These are phyloP conservation scores for Fusarium chlamydosporum DNA, from an alignment of 2,329 filamentous ascomycete species.

Conservation along the genomic window DNA sequence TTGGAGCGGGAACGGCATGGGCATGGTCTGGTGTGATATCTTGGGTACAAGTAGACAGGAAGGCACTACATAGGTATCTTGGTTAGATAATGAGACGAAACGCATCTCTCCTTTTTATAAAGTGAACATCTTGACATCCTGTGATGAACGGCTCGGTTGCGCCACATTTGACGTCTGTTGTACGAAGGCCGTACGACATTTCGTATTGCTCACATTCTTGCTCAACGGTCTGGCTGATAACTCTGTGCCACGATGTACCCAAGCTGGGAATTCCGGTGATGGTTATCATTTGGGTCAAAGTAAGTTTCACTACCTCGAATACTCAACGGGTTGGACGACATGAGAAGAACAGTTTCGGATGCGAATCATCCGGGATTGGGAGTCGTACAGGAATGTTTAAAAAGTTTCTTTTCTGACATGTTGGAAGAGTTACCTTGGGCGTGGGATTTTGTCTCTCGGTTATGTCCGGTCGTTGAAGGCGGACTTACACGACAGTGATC, in stretches of 20 bases:
- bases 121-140: neutral
- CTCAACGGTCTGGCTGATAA: conserved; percentile 17
- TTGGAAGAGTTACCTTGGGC: conserved; percentile 23
- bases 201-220: conserved; percentile 39
- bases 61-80: conserved; percentile 14
- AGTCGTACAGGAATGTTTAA: conserved; percentile 24
- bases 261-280: conserved; percentile 14
- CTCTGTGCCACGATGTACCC: conserved; percentile 18
- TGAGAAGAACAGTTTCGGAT: conserved; percentile 1
- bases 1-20: conserved; percentile 11
- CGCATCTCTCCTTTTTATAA: conserved; percentile 30
- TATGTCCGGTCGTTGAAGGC: conserved; percentile 32
- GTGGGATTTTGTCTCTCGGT: conserved; percentile 39
- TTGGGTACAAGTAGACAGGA: conserved; percentile 30
- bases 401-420: conserved; percentile 28
- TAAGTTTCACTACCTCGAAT: conserved; percentile 18
- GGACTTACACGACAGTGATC: conserved; percentile 37
- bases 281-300: conserved; percentile 6
- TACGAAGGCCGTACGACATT: conserved; percentile 39
- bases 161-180: conserved; percentile 46
- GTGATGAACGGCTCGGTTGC: conserved; percentile 13
- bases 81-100: conserved; percentile 40
- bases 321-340: conserved; percentile 11
- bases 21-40: conserved; percentile 15
- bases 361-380: conserved; percentile 10